Evolutionary conservation across 164 flowering plant genomes (phyloP).

Genomic region (Warburgia ugandensis): DNA sequence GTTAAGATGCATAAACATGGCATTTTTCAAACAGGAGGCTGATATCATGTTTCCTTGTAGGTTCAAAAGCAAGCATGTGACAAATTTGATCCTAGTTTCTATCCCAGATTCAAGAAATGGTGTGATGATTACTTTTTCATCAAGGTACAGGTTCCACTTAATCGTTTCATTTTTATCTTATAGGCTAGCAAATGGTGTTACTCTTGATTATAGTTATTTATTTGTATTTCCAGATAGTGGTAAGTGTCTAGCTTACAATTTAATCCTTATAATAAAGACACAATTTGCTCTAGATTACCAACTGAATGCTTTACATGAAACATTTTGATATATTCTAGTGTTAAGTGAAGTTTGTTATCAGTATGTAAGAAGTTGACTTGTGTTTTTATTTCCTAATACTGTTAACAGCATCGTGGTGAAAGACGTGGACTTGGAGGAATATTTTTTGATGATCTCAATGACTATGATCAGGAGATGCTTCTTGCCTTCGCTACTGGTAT

Average conservation of each 20-base stretch:
- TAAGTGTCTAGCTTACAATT: too few relatives aligned
- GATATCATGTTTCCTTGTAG: constrained; percentile 31
- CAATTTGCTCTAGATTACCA: too few relatives aligned
- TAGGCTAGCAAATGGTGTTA: too few relatives aligned
- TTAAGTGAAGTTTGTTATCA: not conserved
- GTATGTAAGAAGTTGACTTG: not conserved
- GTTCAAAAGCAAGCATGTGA: constrained; percentile 86
- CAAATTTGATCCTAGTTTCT: constrained; percentile 89
- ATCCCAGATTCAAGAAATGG: constrained; percentile 98
- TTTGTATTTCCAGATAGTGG: too few relatives aligned
- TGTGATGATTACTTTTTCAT: constrained; percentile 97
- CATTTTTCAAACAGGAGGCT: constrained; percentile 2
- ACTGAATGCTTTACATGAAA: too few relatives aligned
- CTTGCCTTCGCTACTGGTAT: constrained; percentile 70
- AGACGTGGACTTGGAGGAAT: constrained; percentile 97
- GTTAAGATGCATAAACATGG: not conserved
- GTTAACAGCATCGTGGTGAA: constrained; percentile 82
- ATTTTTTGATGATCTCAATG: constrained; percentile 93
- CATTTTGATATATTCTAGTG: too few relatives aligned
- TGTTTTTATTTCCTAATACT: constrained; percentile 10
- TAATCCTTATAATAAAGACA: too few relatives aligned
- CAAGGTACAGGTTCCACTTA: constrained; percentile 39
- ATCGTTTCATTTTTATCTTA: not conserved
- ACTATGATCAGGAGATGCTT: constrained; percentile 96
- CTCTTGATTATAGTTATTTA: too few relatives aligned